phyloP scores from a whole-genome alignment of 1,284 basidiomycete genomes.

The Meira miltonrushii region DNA sequence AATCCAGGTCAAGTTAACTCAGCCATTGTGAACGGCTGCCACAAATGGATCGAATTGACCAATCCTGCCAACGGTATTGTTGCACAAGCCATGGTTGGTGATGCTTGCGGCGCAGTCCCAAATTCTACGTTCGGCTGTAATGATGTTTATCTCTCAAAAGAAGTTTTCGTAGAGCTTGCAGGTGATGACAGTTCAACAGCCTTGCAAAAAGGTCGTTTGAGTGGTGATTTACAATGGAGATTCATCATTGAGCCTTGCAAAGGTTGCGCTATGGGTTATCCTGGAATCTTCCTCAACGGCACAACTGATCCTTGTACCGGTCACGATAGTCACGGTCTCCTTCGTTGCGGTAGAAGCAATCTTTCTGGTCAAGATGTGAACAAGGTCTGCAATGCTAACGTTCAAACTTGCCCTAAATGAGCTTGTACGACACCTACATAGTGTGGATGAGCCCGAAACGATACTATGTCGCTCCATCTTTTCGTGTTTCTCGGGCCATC shows the following conservation, averaged over 20 bases:
- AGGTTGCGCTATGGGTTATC: background rate
- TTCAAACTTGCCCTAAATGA: no score
- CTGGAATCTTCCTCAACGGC: background rate
- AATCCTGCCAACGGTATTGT: background rate
- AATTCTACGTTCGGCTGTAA: constrained; percentile 2
- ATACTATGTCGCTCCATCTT: no score
- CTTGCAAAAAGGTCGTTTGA: background rate
- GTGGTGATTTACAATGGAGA: background rate
- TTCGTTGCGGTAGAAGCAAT: no score
- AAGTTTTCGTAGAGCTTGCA: background rate
- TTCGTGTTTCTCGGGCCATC: no score
- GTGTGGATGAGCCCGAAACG: no score
- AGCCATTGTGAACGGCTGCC: background rate
- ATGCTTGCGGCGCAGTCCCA: constrained; percentile 7
- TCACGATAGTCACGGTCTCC: no score
- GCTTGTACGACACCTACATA: no score
- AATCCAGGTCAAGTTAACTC: constrained; percentile 1
- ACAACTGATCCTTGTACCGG: background rate
- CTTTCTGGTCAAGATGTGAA: no score
- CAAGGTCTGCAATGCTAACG: no score
- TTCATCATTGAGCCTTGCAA: background rate
- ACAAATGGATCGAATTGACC: background rate
- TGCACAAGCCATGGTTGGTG: background rate
- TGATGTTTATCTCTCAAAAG: constrained; percentile 2
- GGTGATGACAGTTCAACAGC: background rate